Conservation (phyloP, 1,139 yeast genomes). For the Zygosaccharomyces pseudobailii region DNA sequence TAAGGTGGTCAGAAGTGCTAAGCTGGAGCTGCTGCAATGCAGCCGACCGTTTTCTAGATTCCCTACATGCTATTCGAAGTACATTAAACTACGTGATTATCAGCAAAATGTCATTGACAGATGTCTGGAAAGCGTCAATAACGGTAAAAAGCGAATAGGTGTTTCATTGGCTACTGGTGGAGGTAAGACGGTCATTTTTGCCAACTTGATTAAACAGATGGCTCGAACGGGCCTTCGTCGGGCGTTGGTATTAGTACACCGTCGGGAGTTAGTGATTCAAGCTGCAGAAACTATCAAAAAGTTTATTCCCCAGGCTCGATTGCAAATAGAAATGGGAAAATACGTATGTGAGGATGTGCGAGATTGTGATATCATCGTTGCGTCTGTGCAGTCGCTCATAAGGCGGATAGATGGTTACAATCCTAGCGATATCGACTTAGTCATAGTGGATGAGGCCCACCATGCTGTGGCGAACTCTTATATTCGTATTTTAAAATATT, state of each 20-base stretch:
- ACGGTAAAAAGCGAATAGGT: conserved; percentile 58
- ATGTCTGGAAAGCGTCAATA: conserved; percentile 47
- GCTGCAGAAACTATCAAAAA: conserved; percentile 50
- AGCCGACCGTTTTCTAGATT: not conserved
- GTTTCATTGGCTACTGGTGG: conserved; percentile 93
- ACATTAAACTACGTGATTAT: conserved; percentile 48
- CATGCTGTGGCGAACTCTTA: conserved; percentile 81
- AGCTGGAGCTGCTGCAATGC: not conserved
- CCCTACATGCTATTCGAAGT: conserved; percentile 5
- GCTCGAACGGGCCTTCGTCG: conserved; percentile 21
- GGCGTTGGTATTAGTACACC: conserved; percentile 71
- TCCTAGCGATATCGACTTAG: conserved; percentile 52
- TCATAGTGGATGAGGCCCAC: conserved; percentile 90
- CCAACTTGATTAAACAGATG: conserved; percentile 55
- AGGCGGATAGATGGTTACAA: conserved; percentile 53
- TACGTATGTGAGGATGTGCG: conserved; percentile 24
- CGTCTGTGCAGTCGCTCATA: conserved; percentile 66
- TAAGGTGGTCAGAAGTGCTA: not conserved
- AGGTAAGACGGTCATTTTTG: conserved; percentile 85
- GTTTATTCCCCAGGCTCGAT: conserved; percentile 47
- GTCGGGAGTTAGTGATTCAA: conserved; percentile 73
- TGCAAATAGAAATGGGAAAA: conserved; percentile 73
- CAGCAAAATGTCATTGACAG: conserved; percentile 65
- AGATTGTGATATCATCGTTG: conserved; percentile 64
- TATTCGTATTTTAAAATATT: conserved; percentile 50